phyloP scores from a whole-genome alignment of 2,329 filamentous ascomycete genomes.

The Colletotrichum acutatum region DNA sequence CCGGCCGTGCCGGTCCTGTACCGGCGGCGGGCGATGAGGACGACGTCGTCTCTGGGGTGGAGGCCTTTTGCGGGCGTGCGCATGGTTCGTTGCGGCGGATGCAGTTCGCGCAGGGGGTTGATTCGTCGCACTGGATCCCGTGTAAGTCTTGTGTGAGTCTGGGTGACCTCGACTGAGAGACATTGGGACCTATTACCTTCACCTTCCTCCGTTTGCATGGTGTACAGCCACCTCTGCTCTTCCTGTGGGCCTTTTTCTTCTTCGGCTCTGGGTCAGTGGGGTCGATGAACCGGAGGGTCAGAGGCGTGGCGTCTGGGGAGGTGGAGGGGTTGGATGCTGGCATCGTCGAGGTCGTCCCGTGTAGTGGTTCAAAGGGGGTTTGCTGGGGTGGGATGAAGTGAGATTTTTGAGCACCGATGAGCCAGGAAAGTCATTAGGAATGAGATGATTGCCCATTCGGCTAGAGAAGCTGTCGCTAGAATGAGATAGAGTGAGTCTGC shows the following conservation, averaged over 20 bases:
- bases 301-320: background rate
- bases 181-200: constrained; percentile 38
- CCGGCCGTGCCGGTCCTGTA: background rate
- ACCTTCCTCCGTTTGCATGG: constrained; percentile 44
- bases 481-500: background rate
- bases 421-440: background rate
- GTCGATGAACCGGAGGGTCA: constrained; percentile 6
- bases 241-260: constrained; percentile 40
- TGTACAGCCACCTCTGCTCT: constrained; percentile 42
- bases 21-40: background rate
- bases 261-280: background rate
- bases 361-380: no score
- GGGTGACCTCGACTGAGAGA: background rate
- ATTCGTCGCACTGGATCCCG: constrained; percentile 42
- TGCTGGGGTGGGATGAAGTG: background rate
- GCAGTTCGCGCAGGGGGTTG: constrained; percentile 42
- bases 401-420: background rate
- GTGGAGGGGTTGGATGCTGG: background rate
- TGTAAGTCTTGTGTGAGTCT: background rate
- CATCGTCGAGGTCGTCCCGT: background rate
- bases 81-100: constrained; percentile 38
- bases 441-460: background rate
- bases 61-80: background rate
- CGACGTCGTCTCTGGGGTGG: constrained; percentile 4
- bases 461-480: background rate